Percentiles rank a stretch among this genome's conserved stretches.
Conservation (phyloP, 2,329 filamentous ascomycete species). For the Domatiomyces catenatus region DNA sequence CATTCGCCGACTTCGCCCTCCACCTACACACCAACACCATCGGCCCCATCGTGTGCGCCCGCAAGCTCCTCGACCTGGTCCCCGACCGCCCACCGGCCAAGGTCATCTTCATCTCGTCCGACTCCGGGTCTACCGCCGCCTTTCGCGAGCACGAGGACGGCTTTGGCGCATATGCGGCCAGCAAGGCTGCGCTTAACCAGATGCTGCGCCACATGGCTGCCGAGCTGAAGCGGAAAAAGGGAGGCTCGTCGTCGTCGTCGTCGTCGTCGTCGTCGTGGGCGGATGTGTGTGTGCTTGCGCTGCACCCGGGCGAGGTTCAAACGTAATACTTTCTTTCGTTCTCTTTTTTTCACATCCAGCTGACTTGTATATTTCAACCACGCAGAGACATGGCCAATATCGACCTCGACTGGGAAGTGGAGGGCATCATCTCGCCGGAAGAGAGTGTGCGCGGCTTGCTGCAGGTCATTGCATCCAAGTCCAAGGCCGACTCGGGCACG, state of each 20-base stretch:
- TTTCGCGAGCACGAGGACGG: conserved; percentile 43
- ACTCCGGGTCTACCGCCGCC: conserved; percentile 37
- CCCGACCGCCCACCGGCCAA: conserved; percentile 33
- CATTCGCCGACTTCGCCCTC: conserved; percentile 38
- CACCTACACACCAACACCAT: conserved; percentile 45
- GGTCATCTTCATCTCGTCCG: conserved; percentile 42
- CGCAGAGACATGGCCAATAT: conserved; percentile 39
- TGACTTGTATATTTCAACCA: conserved; percentile 1
- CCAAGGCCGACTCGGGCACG: conserved; percentile 35
- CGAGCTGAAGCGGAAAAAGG: conserved; percentile 37
- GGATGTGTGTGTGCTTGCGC: conserved; percentile 30
- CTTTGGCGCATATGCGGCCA: conserved; percentile 43
- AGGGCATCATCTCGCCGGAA: conserved; percentile 36
- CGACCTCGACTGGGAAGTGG: conserved; percentile 36
- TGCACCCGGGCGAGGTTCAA: conserved; percentile 43
- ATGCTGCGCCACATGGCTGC: conserved; percentile 41
- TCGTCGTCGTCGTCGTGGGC: too few species aligned
- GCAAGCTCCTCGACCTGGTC: conserved; percentile 34
- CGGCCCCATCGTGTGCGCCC: conserved; percentile 42
- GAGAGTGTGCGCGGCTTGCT: conserved; percentile 38
- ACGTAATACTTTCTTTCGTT: conserved; percentile 25
- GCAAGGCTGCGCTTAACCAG: conserved; percentile 43
- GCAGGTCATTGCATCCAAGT: conserved; percentile 35
- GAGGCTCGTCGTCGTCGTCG: too few species aligned
- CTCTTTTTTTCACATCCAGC: neutral